phyloP scores from a whole-genome alignment of 2,329 filamentous ascomycete genomes.

The Pseudogymnoascus sp. region DNA sequence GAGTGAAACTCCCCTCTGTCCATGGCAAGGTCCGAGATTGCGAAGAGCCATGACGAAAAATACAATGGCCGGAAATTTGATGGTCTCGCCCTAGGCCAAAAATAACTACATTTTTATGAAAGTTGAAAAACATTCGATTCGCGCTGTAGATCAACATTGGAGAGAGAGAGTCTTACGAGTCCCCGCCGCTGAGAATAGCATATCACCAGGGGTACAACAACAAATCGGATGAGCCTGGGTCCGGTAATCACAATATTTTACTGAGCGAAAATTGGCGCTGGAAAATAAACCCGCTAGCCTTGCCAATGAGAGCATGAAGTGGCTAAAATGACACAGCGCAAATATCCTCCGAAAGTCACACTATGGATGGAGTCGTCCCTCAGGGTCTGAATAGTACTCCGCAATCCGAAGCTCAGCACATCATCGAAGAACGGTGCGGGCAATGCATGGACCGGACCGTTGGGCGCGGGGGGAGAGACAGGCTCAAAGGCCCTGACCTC shows the following conservation, averaged over 20 bases:
- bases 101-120: constrained; percentile 3
- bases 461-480: constrained; percentile 5
- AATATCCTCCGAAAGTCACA: not conserved
- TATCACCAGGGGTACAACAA: not conserved
- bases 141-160: not conserved
- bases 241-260: constrained; percentile 1
- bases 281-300: not conserved
- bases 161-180: not conserved
- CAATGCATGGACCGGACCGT: not conserved
- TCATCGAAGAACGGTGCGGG: not conserved
- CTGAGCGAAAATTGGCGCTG: not conserved
- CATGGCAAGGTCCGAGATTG: not conserved
- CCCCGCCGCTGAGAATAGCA: constrained; percentile 5
- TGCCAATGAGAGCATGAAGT: not conserved
- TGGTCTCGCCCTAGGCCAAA: not conserved
- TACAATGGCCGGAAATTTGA: constrained; percentile 1
- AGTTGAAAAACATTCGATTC: not conserved
- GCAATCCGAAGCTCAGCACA: not conserved
- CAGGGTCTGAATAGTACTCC: not conserved
- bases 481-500: not conserved
- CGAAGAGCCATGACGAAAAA: not conserved
- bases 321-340: not conserved
- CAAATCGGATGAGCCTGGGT: not conserved
- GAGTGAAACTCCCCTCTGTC: not conserved
- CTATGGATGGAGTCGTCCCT: not conserved